phyloP scores from a whole-genome alignment of 2,329 filamentous ascomycete genomes.

The Sporothrix brasiliensis region DNA sequence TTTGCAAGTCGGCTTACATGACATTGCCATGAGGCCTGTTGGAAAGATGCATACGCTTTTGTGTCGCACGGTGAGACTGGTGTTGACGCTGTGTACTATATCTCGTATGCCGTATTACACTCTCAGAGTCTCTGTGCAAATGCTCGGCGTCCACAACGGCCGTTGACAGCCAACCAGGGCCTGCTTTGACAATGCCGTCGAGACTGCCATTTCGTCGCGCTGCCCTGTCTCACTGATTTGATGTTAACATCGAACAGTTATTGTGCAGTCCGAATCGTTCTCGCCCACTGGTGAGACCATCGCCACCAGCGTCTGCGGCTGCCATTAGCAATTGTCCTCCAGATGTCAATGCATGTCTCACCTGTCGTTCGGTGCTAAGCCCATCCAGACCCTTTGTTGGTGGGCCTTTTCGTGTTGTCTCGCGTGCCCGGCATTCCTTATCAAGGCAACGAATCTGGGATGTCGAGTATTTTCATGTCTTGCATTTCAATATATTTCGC shows the following conservation, averaged over 20 bases:
- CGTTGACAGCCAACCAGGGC: conserved; percentile 21
- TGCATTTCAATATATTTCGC: neutral
- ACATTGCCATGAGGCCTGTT: conserved; percentile 1
- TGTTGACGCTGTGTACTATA: neutral
- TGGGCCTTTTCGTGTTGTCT: conserved; percentile 5
- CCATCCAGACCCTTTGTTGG: neutral
- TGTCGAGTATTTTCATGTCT: conserved; percentile 8
- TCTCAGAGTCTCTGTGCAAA: neutral
- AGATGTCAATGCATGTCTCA: neutral
- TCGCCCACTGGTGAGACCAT: neutral
- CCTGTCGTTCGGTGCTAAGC: neutral
- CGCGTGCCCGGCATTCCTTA: conserved; percentile 11
- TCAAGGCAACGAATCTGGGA: conserved; percentile 1
- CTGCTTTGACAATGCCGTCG: neutral
- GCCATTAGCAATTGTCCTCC: conserved; percentile 2
- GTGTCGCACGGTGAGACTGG: neutral
- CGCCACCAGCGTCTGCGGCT: conserved; percentile 13
- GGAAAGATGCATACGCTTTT: neutral
- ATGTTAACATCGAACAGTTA: neutral
- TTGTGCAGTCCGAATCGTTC: neutral
- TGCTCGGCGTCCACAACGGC: neutral
- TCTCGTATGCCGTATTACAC: neutral
- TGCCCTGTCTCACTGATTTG: neutral
- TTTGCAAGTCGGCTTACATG: neutral
- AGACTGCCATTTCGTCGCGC: neutral